Conservation (phyloP, 805 yeast species). For the Tetrapisispora nanseiensis region DNA sequence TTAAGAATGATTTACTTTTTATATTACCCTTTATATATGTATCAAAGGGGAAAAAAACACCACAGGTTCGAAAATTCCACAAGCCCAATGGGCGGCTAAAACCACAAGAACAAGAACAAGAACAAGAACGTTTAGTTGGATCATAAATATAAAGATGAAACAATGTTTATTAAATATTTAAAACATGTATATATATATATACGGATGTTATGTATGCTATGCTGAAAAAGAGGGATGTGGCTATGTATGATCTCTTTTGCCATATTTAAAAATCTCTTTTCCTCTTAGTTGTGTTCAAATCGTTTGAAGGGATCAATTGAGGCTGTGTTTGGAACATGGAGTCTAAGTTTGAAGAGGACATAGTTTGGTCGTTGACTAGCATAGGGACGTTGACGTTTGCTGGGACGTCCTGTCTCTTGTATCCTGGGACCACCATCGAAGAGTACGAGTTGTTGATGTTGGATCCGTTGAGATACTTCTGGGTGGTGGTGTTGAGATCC, state of each 20-base stretch:
- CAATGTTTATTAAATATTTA: no score
- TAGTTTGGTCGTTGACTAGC: slow-evolving; percentile 26
- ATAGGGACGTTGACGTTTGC: slow-evolving; percentile 24
- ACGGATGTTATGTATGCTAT: no score
- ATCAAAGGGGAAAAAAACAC: no score
- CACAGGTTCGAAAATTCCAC: no score
- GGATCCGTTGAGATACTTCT: neutral
- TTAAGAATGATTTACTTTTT: no score
- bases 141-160: no score
- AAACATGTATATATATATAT: no score
- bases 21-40: no score
- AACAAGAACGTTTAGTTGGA: neutral
- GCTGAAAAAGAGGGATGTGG: neutral
- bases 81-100: neutral
- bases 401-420: slow-evolving; percentile 1
- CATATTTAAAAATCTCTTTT: neutral
- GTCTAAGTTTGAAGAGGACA: slow-evolving; percentile 11
- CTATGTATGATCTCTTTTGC: neutral
- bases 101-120: neutral
- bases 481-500: slow-evolving; percentile 23
- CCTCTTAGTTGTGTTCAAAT: slow-evolving; percentile 3
- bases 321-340: slow-evolving; percentile 2
- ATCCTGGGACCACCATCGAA: slow-evolving; percentile 2
- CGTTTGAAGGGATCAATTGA: slow-evolving; percentile 2
- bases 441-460: neutral